Base-by-base conservation (phyloP, 1,284 basidiomycete genomes). In the Cryptococcus deneoformans region DNA sequence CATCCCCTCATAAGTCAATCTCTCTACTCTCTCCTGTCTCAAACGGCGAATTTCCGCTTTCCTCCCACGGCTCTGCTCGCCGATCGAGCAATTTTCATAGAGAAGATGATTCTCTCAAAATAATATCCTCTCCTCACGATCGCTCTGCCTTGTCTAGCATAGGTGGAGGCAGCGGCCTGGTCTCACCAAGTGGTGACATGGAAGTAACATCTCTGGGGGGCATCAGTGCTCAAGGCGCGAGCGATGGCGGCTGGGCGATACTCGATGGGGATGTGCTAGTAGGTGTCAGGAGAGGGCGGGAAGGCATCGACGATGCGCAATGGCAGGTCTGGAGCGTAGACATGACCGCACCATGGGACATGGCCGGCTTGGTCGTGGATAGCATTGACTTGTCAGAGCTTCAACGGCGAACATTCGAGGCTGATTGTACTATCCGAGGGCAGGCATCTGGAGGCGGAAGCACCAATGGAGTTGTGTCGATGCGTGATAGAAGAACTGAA, bases 281-380 rank as follows among this genome's bases (percentile, higher is more conserved):
- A 2, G 73, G 73, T 8, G 51, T 75, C 1, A 60, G 68, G 34
- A 55, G 68, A 39, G 50, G 46, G 0, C 59, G 64, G 1, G 51
- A 60, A 1, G 70, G 71, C 6, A 70, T 75, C 50, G 67, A 73
- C 53, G 72, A 77, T 58, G 59, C 62, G 14, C 65, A 68, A 51
- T 77, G 72, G 71, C 64, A 71, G 43, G 48, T 73, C 3, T 73
- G 70, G 64, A 53, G 59, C 1, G 16, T 74, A 5, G 73, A 77
- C 47, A 62, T 76, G 3, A 14, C 50, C 1, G 37, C 55, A 6
- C 59, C 69, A 1, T 75, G 68, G 69, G 71, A 74, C 53, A 71
- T 70, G 20, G 47, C 44, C 0, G 60, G 53, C 20, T 61, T 75
- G 2, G 54, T 67, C 14, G 70, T 72, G 3, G 61, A 69, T 36